phyloP scores from a whole-genome alignment of 306 rosid species.

The Aeschynomene evenia region DNA sequence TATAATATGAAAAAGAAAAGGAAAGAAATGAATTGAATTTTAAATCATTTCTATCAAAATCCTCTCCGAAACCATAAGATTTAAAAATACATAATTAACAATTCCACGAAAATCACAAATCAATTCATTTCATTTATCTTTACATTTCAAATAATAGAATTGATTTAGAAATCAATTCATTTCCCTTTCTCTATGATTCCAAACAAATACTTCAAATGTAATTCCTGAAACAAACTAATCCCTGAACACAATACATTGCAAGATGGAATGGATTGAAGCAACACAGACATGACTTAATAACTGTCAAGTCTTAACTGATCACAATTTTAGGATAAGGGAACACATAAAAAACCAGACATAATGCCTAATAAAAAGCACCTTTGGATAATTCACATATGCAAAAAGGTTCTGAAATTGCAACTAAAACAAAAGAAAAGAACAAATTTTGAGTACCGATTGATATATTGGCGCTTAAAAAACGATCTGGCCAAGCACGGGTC shows the following conservation, averaged over 20 bases:
- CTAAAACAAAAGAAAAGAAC: not conserved
- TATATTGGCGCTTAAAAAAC: constrained; percentile 80
- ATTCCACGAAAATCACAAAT: no score
- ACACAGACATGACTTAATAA: not conserved
- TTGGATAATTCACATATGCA: not conserved
- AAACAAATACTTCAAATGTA: not conserved
- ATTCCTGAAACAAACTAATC: not conserved
- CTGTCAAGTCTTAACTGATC: not conserved
- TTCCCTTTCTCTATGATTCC: no score
- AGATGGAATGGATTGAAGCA: not conserved
- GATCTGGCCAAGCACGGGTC: constrained; percentile 76
- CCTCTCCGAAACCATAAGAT: no score
- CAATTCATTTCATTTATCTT: no score
- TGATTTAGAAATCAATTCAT: no score
- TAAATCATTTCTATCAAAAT: no score
- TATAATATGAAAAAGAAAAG: no score
- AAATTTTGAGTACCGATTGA: constrained; percentile 50
- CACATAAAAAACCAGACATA: not conserved
- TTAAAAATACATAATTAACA: no score
- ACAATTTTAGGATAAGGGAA: not conserved
- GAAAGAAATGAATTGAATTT: no score
- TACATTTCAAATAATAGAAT: no score
- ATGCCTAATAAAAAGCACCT: not conserved
- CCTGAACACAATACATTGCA: not conserved
- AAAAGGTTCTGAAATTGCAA: not conserved